These are phyloP conservation scores for Moesziomyces antarcticus DNA, from an alignment of 1,284 basidiomycete species.

Conservation along the genomic window DNA sequence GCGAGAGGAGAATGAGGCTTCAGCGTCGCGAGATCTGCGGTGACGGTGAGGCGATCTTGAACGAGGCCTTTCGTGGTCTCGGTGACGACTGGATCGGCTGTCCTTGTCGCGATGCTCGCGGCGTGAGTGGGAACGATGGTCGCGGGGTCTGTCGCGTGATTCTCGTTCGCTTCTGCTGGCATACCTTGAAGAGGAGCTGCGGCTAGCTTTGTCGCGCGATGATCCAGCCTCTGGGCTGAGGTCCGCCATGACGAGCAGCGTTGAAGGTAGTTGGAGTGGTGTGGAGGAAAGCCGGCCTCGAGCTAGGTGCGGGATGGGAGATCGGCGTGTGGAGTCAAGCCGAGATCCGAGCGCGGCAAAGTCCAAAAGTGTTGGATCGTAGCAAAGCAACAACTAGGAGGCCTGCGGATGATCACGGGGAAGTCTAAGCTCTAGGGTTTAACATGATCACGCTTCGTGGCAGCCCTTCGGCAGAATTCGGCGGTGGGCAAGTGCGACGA, in stretches of 20 bases:
- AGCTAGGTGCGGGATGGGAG: neutral
- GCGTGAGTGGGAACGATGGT: neutral
- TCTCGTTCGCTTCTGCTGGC: neutral
- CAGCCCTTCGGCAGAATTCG: neutral
- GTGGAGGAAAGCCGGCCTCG: too few relatives aligned
- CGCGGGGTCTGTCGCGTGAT: too few relatives aligned
- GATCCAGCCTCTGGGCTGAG: neutral
- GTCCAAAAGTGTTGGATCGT: too few relatives aligned
- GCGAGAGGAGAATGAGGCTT: constrained; percentile 5
- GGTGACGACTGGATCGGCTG: neutral
- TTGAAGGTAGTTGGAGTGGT: neutral
- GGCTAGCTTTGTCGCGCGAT: too few relatives aligned
- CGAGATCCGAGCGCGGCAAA: neutral
- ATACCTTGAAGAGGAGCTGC: neutral
- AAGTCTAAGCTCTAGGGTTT: neutral
- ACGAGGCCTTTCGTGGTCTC: neutral
- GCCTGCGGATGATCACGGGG: neutral
- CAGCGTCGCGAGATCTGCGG: neutral
- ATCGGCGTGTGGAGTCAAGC: neutral
- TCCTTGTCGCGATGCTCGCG: neutral
- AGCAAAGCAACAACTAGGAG: neutral
- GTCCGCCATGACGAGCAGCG: neutral
- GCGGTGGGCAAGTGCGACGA: neutral
- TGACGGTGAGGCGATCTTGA: neutral
- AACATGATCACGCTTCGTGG: neutral